Conservation (phyloP, 1,284 basidiomycete species). For the Vanrija sp. region DNA sequence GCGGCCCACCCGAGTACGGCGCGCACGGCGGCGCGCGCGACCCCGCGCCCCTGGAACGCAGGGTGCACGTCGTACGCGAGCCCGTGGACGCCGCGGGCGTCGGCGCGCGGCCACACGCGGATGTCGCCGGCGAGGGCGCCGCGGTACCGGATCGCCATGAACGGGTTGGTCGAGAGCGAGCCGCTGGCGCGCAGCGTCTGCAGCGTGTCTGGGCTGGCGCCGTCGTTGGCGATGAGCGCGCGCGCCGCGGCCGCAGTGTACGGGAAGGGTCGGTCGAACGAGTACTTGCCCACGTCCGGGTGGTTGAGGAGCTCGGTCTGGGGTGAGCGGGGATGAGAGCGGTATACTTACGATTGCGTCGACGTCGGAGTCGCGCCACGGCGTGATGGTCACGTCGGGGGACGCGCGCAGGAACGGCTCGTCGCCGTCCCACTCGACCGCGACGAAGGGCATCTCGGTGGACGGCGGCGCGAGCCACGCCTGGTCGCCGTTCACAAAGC, state of each 20-base stretch:
- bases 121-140: too few relatives aligned
- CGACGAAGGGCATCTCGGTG: too few relatives aligned
- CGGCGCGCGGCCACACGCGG: too few relatives aligned
- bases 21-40: background rate
- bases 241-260: too few relatives aligned
- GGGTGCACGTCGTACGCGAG: slow-evolving; percentile 1
- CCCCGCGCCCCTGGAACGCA: background rate
- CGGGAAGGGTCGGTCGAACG: background rate
- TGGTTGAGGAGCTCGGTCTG: background rate
- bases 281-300: background rate
- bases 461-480: background rate
- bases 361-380: background rate
- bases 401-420: background rate
- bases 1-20: background rate
- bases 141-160: too few relatives aligned
- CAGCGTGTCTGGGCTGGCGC: too few relatives aligned
- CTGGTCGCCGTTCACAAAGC: background rate
- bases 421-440: background rate
- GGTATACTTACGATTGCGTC: background rate
- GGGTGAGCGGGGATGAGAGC: background rate
- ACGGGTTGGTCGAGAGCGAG: too few relatives aligned
- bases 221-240: too few relatives aligned
- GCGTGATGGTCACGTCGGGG: background rate
- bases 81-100: too few relatives aligned
- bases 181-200: too few relatives aligned